Conservation (phyloP, 768 basidiomycete genomes). For the Pulveroboletus sp. region DNA sequence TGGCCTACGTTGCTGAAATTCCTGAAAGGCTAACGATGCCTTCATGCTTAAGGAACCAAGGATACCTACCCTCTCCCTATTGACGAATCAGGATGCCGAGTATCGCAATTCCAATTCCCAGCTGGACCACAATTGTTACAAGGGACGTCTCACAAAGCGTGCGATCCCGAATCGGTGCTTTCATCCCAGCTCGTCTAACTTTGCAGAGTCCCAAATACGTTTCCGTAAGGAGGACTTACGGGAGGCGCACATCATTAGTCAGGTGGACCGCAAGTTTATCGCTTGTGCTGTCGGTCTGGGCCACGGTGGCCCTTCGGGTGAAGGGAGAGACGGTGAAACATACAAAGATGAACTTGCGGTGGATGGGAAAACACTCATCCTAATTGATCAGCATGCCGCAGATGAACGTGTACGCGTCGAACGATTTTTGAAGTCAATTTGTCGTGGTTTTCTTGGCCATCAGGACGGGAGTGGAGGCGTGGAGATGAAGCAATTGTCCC, state of each 20-base stretch:
- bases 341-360: constrained; percentile 16
- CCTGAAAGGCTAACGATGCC: constrained; percentile 48
- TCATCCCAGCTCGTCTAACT: constrained; percentile 12
- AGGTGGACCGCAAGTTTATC: constrained; percentile 91
- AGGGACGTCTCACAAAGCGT: constrained; percentile 7
- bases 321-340: constrained; percentile 12
- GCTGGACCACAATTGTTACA: constrained; percentile 12
- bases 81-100: constrained; percentile 11
- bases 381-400: constrained; percentile 98
- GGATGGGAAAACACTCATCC: constrained; percentile 45
- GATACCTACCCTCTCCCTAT: constrained; percentile 37
- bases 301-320: constrained; percentile 10
- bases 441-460: constrained; percentile 55
- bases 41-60: constrained; percentile 48
- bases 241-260: constrained; percentile 62
- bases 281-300: constrained; percentile 54
- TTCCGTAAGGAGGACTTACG: constrained; percentile 55
- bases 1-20: constrained; percentile 8
- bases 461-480: constrained; percentile 36
- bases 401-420: constrained; percentile 95
- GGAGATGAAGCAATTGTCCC: constrained; percentile 42
- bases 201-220: constrained; percentile 26
- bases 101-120: constrained; percentile 7
- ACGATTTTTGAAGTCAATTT: constrained; percentile 68
- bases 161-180: constrained; percentile 5